Base-by-base conservation (phyloP, 805 yeast genomes). In the Nematodospora valgi region DNA sequence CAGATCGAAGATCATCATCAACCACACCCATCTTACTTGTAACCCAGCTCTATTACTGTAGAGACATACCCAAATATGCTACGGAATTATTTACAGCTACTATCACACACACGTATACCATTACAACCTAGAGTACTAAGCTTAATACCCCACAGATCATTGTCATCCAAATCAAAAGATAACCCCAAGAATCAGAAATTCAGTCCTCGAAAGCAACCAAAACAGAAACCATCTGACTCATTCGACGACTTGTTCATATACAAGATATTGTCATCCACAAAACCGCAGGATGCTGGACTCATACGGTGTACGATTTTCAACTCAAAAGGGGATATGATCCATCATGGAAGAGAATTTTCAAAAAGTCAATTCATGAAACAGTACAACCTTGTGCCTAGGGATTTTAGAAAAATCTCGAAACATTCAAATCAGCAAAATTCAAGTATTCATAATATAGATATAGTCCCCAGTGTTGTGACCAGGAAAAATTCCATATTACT, bases 401-500 rank as follows among this genome's bases (percentile, higher is more conserved):
- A 85, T 22, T 70, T 80, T 17, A 70, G 82, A 52, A 60, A 73
- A 70, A 38, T 76, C 22, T 72, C 73, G 21, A 27, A 34, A 8
- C 32, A 27, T 45, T 64, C 20, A 53, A 52, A 49, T 14, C 42
- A 42, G 12, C 35, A 38, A n/a, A 35, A 41, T 11, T 23, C 43
- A 4, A 40, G 45, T 6, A 38, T 42, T 12, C 52, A 55, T 21
- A 46, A 56, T 36, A 52, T 57, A 29, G 81, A 76, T 44, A 72
- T 76, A 20, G 81, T 76, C n/a, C 82, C 82, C 0, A 69, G 78
- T 24, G 59, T 76, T 3, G 55, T 76, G 33, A 66, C 74, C 1
- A 54, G 80, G 27, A 62, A 64, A 10, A 56, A 68, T 41, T 64
- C 74, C 21, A 70, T 76, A 10, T 47, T 76, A 16, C 46, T 76